Evolutionary conservation across 352 stramenopile species (phyloP), one percentile per base, ranked within the genome.

Genomic region (Pythium phragmiticola): DNA sequence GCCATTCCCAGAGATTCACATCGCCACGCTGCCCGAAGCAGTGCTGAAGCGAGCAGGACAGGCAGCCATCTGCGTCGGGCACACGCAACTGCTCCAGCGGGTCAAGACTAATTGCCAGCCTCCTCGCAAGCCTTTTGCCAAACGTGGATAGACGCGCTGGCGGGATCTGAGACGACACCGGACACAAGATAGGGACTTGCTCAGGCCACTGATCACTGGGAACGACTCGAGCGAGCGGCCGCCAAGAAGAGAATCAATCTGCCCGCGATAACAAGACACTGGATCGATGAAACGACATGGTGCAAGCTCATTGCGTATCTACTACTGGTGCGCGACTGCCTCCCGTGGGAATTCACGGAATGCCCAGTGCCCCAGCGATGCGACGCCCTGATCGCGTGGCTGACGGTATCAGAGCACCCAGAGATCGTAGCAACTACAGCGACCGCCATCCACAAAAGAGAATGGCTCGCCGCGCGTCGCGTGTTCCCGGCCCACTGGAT

Each of bases 81-180:
- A 36, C 5, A 28, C 33, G 4, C 55, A 62, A 30, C 12, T 62
- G 13, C 55, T 62, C 14, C 55, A 62, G 13, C 55, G 55, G 5
- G 16, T 62, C 2, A 54, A 52, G 8, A 4, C 5, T 17, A 48
- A 6, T 8, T 55, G 3, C 4, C 33, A n/a, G 21, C 1, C n/a
- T 5, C 8, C 9, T 33, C 43, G 11, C 28, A 47, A 41, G 21
- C 12, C 1, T 16, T 37, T 9, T 62, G 55, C 17, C 16, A 6
- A 4, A 42, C 37, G 4, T 62, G 55, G 55, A 34, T 43, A 7
- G 42, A 28, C 13, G 55, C 42, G 1, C 16, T 62, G n/a, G n/a
- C 30, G 1, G 39, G 17, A 28, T 12, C 36, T 4, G 39, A n/a
- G n/a, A 17, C 5, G 17, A 33, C 2, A 34, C 21, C 39, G n/a